A percentile compares a stretch with the other conserved stretches of the same genome.
phyloP scores from a whole-genome alignment of 371 early-diverging fungal species.

The Mucor piriformis region DNA sequence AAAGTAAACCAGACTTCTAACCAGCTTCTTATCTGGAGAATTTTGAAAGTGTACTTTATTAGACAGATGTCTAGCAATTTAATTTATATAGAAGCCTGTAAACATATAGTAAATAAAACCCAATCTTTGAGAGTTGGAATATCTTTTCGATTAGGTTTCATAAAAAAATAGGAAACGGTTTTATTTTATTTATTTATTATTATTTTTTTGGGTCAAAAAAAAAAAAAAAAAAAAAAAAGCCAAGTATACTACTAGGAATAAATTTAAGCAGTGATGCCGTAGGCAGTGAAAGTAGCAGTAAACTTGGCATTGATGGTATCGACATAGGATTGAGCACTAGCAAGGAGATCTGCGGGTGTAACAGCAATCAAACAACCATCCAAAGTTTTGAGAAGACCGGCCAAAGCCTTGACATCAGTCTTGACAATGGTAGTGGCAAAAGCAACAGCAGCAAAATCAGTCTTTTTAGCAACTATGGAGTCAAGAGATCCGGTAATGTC shows the following conservation, averaged over 20 bases:
- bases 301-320: constrained; percentile 12
- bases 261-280: neutral
- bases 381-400: constrained; percentile 9
- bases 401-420: constrained; percentile 19
- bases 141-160: too few relatives aligned
- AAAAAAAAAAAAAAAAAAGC: too few relatives aligned
- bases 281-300: constrained; percentile 11
- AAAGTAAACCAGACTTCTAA: too few relatives aligned
- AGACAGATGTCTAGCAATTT: too few relatives aligned
- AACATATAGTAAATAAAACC: too few relatives aligned
- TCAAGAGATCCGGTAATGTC: constrained; percentile 11
- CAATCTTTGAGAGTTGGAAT: too few relatives aligned
- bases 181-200: neutral
- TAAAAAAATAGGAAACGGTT: too few relatives aligned
- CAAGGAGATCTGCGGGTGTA: constrained; percentile 8
- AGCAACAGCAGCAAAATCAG: constrained; percentile 11
- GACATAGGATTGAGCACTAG: constrained; percentile 13
- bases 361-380: constrained; percentile 17
- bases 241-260: too few relatives aligned
- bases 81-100: too few relatives aligned
- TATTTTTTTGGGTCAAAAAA: too few relatives aligned
- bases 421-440: constrained; percentile 21
- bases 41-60: too few relatives aligned
- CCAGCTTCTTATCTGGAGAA: too few relatives aligned
- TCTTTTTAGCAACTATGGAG: constrained; percentile 20